Base-by-base conservation (phyloP, 2,329 filamentous ascomycete genomes). In the Mariannaea sp. region DNA sequence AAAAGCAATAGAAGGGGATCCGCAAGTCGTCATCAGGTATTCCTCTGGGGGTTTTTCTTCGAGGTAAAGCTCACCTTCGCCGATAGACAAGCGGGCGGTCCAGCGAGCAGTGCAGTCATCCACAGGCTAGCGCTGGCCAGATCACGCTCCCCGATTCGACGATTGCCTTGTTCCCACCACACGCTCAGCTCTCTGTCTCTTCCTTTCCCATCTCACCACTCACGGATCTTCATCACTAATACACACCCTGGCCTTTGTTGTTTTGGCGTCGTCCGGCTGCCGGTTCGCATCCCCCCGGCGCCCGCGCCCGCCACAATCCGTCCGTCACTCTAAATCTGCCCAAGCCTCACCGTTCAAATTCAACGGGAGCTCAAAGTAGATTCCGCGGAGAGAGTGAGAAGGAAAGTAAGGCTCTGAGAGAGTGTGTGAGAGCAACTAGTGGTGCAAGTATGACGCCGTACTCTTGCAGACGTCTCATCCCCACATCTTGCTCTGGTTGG, bases 61-160 rank as follows among this genome's bases (percentile, higher is more conserved):
- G 49, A 39, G 29, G 12, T 26, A 35, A 24, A 33, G 20, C 35
- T 42, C 35, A 22, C 46, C 27, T 27, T 26, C 49, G 3, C 20
- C 33, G 16, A 38, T 13, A 27, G 32, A 39, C 19, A 41, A n/a
- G n/a, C n/a, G n/a, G n/a, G n/a, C 19, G 33, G 33, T 20, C n/a
- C 5, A 16, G 17, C 33, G 16, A 19, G 2, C 9, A 7, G 5
- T 16, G n/a, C 5, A 38, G 33, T 38, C 33, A 10, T 20, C 14
- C 14, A 24, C 26, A 7, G 16, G 7, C 22, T 42, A 40, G 29
- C 20, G 24, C 9, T 8, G n/a, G 22, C 38, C 29, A 49, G 46
- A 49, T 49, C 39, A 41, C 30, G 32, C 16, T n/a, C 39, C 44
- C 46, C 46, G 46, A 46, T 41, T 41, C 35, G 49, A 52, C 35